Evolutionary conservation across 495 filamentous ascomycete genomes (phyloP), one percentile per base, ranked within the genome.

Genomic region (Hypoxylon cercidicola): DNA sequence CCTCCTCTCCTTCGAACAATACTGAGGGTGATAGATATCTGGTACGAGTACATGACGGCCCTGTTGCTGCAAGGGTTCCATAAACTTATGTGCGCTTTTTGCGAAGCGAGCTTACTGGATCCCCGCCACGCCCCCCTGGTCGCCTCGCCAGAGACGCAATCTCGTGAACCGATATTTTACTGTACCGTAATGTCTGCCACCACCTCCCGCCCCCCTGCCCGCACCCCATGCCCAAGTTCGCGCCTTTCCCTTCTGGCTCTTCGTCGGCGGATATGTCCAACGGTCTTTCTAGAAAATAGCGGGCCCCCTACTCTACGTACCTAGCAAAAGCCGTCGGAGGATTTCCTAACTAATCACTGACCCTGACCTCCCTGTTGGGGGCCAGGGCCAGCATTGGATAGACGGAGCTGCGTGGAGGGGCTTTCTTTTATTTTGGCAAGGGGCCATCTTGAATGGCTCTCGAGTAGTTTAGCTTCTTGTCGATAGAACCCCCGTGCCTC

Each of bases 41-140:
- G 63, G 63, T 59, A 66, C 45, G 56, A 48, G 61, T 67, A 67
- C 62, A 47, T 55, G 50, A 51, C 39, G 32, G 41, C 30, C 30
- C 30, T 32, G 30, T 32, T 32, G 30, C 30, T 40, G 25, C 65
- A 63, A 60, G 65, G 65, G 60, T 68, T 49, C 55, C 57, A 55
- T 67, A 68, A 71, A 65, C 65, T 62, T 69, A 64, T 55, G 71
- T 75, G 69, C 70, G 72, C 64, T 73, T 72, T 71, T 72, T 67
- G 73, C 76, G 73, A 80, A 76, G 78, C 78, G 78, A 81, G 78
- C 73, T 73, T 74, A 76, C 76, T 78, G 72, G 77, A 75, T 71
- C 67, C 70, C 66, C 70, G 71, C 71, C 63, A 56, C 53, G 43
- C 30, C 66, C 64, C 65, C 71, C 30, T 60, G 65, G 62, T 70